Evolutionary conservation across 768 basidiomycete genomes (phyloP).

Genomic region (Mycena pura): DNA sequence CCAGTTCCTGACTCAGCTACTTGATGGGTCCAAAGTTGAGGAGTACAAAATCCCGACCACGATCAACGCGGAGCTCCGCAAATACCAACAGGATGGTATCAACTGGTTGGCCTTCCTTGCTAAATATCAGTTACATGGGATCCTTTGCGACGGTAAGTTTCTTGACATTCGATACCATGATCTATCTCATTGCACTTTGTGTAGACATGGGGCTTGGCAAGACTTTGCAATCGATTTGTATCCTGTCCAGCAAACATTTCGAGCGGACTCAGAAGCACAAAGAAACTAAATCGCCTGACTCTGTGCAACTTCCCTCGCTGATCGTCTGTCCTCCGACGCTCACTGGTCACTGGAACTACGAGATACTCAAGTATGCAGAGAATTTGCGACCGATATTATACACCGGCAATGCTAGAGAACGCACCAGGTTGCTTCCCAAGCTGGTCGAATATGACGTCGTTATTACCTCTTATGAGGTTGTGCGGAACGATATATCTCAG

Average conservation of each 20-base stretch:
- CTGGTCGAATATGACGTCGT: conserved; percentile 84
- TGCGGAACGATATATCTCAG: conserved; percentile 88
- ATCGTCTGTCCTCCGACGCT: conserved; percentile 97
- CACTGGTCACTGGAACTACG: conserved; percentile 99
- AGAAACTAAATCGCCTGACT: conserved; percentile 72
- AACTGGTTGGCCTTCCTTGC: conserved; percentile 99
- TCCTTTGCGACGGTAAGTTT: conserved; percentile 90
- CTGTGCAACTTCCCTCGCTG: conserved; percentile 89
- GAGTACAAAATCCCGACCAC: conserved; percentile 84
- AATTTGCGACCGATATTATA: conserved; percentile 87
- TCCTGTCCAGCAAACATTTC: conserved; percentile 90
- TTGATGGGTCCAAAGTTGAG: conserved; percentile 95
- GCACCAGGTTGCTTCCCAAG: conserved; percentile 68
- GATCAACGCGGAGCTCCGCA: conserved; percentile 93
- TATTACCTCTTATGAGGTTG: conserved; percentile 97
- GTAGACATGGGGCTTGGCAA: conserved; percentile 99
- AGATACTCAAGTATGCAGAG: conserved; percentile 90
- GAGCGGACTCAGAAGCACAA: conserved; percentile 79
- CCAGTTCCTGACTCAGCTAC: conserved; percentile 89
- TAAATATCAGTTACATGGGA: conserved; percentile 97
- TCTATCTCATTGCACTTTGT: conserved; percentile 14
- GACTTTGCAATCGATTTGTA: conserved; percentile 97
- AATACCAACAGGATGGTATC: conserved; percentile 98
- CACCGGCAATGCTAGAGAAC: conserved; percentile 85
- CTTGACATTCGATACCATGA: background rate